Evolutionary conservation across 805 yeast genomes (phyloP), one percentile per base, ranked within the genome.

Genomic region (Wickerhamiella sorbophila): DNA sequence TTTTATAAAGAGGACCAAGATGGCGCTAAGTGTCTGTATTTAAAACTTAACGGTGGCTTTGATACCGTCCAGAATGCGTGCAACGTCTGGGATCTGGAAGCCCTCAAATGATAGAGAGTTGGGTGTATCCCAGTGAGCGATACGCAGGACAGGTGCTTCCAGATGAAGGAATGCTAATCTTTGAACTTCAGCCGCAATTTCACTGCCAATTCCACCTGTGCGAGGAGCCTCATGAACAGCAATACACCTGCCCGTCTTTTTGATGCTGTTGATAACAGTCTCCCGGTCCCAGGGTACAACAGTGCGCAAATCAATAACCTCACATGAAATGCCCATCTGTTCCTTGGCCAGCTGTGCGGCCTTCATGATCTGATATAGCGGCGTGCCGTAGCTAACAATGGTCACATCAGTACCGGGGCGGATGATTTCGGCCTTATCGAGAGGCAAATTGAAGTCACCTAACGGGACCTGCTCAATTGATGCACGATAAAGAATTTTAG

Each of bases 41-140:
- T 49, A 58, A 33, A 51, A 58, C 31, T 57, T 51, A 5, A 56
- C 26, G 19, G 51, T 42, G 38, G 48, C 41, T 38, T 51, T 51
- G 36, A 58, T 58, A 15, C 54, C 55, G 37, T 58, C 55, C 41
- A 48, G 52, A 21, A 58, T 50, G 26, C 60, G 40, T n/a, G 55
- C 51, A 15, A 58, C 61, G 63, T 86, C 94, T 64, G 96, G 96
- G 84, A 86, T 80, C 50, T 94, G 94, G 62, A 86, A 85, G 66
- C 80, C 91, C 71, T 86, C 96, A 62, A 83, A 75, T 65, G 94
- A 91, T 59, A 86, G 81, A 47, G 95, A 93, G 51, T 94, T 84
- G 66, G 94, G 95, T n/a, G 84, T 93, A 70, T 86, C 95, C 65
- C 94, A 85, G 62, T 95, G 95, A 41, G 96, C 83, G 53, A 84